phyloP scores from a whole-genome alignment of 345 rosid species.

The Barbarea vulgaris region DNA sequence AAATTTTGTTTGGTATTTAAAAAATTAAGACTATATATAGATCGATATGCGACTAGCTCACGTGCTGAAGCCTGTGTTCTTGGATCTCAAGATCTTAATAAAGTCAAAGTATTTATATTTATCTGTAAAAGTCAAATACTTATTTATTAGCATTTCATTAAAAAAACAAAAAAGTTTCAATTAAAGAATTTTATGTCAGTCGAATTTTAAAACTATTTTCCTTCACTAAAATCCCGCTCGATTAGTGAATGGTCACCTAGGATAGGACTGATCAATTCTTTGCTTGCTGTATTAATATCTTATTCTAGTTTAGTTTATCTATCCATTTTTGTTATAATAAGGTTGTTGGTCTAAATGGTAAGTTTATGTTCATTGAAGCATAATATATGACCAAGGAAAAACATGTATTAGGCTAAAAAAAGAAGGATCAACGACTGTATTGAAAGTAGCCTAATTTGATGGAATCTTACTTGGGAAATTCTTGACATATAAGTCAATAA shows the following conservation, averaged over 20 bases:
- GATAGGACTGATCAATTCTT: neutral
- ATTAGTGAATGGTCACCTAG: constrained; percentile 15
- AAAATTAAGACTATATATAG: constrained; percentile 11
- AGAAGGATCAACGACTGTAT: neutral
- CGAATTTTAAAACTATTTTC: constrained; percentile 1
- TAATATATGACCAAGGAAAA: neutral
- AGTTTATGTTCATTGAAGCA: neutral
- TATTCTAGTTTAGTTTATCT: neutral
- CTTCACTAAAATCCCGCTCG: constrained; percentile 3
- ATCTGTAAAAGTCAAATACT: constrained; percentile 31
- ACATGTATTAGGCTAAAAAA: constrained; percentile 1
- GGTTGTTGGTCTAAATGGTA: constrained; percentile 7
- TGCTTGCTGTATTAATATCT: neutral
- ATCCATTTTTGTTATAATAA: neutral
- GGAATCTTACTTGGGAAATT: neutral
- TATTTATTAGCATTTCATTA: constrained; percentile 1
- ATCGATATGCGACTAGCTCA: constrained; percentile 35
- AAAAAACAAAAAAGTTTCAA: neutral
- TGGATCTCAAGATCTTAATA: constrained; percentile 36
- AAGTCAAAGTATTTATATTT: constrained; percentile 21
- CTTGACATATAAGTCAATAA: neutral
- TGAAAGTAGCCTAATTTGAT: constrained; percentile 28
- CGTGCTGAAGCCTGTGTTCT: constrained; percentile 34
- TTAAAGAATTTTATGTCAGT: constrained; percentile 3
- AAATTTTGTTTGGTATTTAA: constrained; percentile 13